Conservation (phyloP, 768 basidiomycete species). For the Solioccasus polychromus region DNA sequence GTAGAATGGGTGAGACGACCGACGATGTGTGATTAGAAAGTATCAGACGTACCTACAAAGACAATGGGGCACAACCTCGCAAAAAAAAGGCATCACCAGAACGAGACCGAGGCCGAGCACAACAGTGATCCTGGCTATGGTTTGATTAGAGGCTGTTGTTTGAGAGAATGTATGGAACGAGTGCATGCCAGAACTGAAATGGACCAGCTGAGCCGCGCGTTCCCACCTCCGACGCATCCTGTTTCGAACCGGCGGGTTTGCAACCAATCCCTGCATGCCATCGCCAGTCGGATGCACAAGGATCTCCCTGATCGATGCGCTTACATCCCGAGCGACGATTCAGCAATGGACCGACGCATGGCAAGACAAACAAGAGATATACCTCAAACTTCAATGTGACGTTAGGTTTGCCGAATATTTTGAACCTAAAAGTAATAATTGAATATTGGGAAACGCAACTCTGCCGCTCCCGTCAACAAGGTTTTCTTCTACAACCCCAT, state of each 20-base stretch:
- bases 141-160: not conserved
- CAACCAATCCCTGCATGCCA: slow-evolving; percentile 13
- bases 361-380: slow-evolving; percentile 4
- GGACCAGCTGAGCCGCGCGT: slow-evolving; percentile 2
- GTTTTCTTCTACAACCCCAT: slow-evolving; percentile 6
- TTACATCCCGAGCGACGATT: slow-evolving; percentile 1
- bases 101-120: no score
- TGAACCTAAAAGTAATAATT: slow-evolving; percentile 20
- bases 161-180: slow-evolving; percentile 5
- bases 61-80: no score
- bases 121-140: no score
- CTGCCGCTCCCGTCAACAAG: slow-evolving; percentile 9
- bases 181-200: slow-evolving; percentile 11
- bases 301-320: slow-evolving; percentile 6
- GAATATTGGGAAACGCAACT: slow-evolving; percentile 17
- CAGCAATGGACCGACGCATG: slow-evolving; percentile 2
- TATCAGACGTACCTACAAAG: no score
- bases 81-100: no score
- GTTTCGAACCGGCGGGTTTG: slow-evolving; percentile 5
- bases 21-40: no score
- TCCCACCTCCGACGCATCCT: slow-evolving; percentile 20
- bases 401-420: slow-evolving; percentile 17
- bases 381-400: slow-evolving; percentile 1
- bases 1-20: no score
- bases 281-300: slow-evolving; percentile 8